Evolutionary conservation across 257 asterid species (phyloP).

Genomic region (Jasminum sambac): DNA sequence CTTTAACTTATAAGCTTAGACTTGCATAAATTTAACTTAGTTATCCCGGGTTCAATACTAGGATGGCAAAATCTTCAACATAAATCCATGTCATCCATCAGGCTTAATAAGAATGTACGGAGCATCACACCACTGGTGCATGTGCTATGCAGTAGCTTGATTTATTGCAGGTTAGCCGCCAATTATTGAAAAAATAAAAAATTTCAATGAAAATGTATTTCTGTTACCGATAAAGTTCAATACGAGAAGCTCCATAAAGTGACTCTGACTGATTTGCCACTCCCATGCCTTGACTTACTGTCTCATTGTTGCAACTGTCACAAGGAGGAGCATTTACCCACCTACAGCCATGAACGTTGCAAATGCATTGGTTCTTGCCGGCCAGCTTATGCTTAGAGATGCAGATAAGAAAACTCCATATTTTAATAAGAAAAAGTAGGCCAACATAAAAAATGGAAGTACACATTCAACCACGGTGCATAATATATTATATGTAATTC

Average conservation of each 20-base stretch:
- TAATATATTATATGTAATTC: slow-evolving; percentile 14
- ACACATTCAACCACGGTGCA: neutral
- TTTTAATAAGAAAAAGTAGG: slow-evolving; percentile 7
- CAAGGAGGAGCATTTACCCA: slow-evolving; percentile 97
- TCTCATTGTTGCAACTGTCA: slow-evolving; percentile 68
- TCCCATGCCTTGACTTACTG: slow-evolving; percentile 75
- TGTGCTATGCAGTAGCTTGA: slow-evolving; percentile 5
- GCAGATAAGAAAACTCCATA: neutral
- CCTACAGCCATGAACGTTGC: slow-evolving; percentile 45
- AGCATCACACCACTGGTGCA: neutral
- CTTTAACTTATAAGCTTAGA: neutral
- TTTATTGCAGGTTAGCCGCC: slow-evolving; percentile 19
- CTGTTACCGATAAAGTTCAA: slow-evolving; percentile 78
- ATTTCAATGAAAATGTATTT: neutral
- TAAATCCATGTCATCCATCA: slow-evolving; percentile 2
- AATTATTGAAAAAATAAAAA: slow-evolving; percentile 12
- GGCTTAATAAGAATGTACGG: slow-evolving; percentile 12
- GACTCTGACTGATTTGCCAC: slow-evolving; percentile 58
- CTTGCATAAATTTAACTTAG: slow-evolving; percentile 4
- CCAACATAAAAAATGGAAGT: neutral
- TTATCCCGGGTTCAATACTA: neutral
- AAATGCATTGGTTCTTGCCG: slow-evolving; percentile 7
- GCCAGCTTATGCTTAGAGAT: slow-evolving; percentile 24
- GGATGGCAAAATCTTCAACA: neutral
- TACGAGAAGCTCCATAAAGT: slow-evolving; percentile 75